Evolutionary conservation across 148 eudicot genomes (phyloP), one percentile per base, ranked within the genome.

Genomic region (Silene conica): DNA sequence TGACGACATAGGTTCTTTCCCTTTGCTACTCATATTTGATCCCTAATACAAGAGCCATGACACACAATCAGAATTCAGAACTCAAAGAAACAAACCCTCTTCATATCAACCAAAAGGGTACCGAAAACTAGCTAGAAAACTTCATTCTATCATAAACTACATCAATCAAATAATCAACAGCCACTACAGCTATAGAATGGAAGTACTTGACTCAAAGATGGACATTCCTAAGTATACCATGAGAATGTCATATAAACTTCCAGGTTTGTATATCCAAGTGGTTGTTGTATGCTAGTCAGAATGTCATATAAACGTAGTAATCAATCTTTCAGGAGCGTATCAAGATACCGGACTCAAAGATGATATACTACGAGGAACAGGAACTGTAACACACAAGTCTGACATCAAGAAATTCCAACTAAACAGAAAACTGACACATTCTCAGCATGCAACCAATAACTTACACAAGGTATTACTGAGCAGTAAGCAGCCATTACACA

Each of bases 351-450:
- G 92, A 92, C 9, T 84, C 83, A 5, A 95, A 95, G 73, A 95
- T 95, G 98, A 62, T 70, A 41, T 95, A 92, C 86, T 95, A 95
- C 60, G 93, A 95, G 71, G 80, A 92, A 95, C 98, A 1, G 98
- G 98, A 20, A 95, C 98, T 0, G 98, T 95, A 0, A 95, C 98
- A 50, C 96, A 95, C 86, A 95, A 95, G 74, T 85, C 89, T 0
- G 98, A 95, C 84, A 95, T 95, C 73, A 95, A 95, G 81, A 95
- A 95, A 77, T 82, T 92, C 83, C 96, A 95, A 48, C 79, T 64
- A n/a, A n/a, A n/a, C n/a, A n/a, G n/a, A n/a, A n/a, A n/a, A n/a
- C n/a, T n/a, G n/a, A n/a, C n/a, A n/a, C n/a, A n/a, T n/a, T n/a
- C n/a, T n/a, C n/a, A n/a, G n/a, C n/a, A n/a, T n/a, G n/a, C n/a